Evolutionary conservation across 148 eudicot species (phyloP), one percentile per base, ranked within the genome.

Genomic region (Fagopyrum homotropicum): DNA sequence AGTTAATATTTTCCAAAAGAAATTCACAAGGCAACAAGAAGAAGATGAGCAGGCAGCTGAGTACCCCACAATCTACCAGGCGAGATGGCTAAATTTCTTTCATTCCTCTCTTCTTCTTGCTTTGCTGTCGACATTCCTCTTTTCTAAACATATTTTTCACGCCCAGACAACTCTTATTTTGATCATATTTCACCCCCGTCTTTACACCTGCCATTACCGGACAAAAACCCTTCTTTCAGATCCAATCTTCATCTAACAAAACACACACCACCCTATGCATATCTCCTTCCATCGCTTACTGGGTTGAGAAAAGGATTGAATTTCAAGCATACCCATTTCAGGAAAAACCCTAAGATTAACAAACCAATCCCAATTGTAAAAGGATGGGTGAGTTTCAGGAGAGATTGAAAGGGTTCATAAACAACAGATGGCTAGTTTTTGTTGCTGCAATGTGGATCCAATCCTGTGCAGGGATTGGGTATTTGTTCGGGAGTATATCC

Each of bases 401-500:
- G 71, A 83, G 83, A 79, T 57, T 88, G 1, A 74, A 80, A n/a
- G 80, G 76, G 7, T 87, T 92, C 50, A 73, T 88, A 35, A 87
- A 75, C 81, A 87, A 87, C 60, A 84, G 97, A 87, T 92, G 97
- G 97, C 77, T 92, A 4, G 97, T 92, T 3, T 90, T 92, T 79
- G 97, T 92, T 7, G 94, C 92, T 40, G 97, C 98, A 86, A 95
- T 95, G 85, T 95, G 99, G 99, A 84, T 95, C 56, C 96, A 95
- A 81, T 85, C 99, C 0, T 92, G 96, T 77, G 97, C 89, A 4
- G 99, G 99, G 0, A 81, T 95, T 73, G 99, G 99, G 72, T 95
- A 95, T 50, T 44, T 95, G 73, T 95, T 95, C 80, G 99, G 99
- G 72, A 95, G 99, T 69, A 86, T 94, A 40, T 94, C 98, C 0